These are phyloP conservation scores for Inga laurina DNA, from an alignment of 306 rosid species.

Conservation along the genomic window DNA sequence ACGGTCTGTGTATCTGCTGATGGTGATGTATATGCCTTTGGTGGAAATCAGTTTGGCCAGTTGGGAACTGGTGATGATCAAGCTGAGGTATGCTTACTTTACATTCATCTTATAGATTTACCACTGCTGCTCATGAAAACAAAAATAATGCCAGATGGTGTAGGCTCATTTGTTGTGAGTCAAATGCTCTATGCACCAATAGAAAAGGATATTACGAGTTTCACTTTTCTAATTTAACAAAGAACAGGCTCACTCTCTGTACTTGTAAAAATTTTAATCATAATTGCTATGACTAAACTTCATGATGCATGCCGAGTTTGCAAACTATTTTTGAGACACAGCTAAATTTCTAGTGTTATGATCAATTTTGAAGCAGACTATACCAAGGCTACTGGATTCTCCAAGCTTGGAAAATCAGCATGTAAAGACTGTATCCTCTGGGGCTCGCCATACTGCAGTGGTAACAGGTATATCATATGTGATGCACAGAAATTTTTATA, in stretches of 20 bases:
- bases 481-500: neutral
- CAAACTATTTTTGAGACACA: neutral
- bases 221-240: neutral
- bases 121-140: neutral
- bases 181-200: neutral
- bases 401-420: slow-evolving; percentile 59
- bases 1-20: slow-evolving; percentile 66
- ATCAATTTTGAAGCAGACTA: slow-evolving; percentile 48
- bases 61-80: slow-evolving; percentile 75
- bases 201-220: neutral
- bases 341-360: neutral
- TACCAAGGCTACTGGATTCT: slow-evolving; percentile 68
- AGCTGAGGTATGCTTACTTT: slow-evolving; percentile 54
- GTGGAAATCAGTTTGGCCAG: slow-evolving; percentile 81
- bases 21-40: slow-evolving; percentile 71
- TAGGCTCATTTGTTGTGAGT: neutral
- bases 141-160: neutral
- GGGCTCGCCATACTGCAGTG: slow-evolving; percentile 72
- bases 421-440: slow-evolving; percentile 59
- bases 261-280: neutral
- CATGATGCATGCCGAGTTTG: neutral
- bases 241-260: neutral
- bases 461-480: slow-evolving; percentile 50
- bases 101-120: neutral
- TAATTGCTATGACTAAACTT: neutral